Base-by-base conservation (phyloP, 768 basidiomycete species). In the Kockovaella imperatae region DNA sequence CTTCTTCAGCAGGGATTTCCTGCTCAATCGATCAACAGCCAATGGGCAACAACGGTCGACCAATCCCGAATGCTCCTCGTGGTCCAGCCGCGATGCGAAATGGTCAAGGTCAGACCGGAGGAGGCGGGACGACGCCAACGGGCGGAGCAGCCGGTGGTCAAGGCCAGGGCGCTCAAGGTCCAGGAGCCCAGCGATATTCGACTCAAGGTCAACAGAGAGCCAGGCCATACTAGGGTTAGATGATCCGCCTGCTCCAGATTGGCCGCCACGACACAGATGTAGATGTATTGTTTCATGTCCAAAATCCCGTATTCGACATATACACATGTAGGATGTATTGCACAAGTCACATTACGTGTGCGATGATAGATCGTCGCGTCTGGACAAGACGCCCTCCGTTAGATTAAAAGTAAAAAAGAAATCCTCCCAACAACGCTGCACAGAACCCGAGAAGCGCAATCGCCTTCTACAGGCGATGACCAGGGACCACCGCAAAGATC, bases 401-500 rank as follows among this genome's bases (percentile, higher is more conserved):
- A 32, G 10, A 32, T 32, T 10, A 10, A 32, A 32, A 32, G 31
- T 32, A 17, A 32, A 32, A 32, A 32, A 10, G 11, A 32, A 32
- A 32, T 10, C 10, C 11, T 32, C 31, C 31, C 10, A 32, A 10
- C 31, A 10, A 32, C 17, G 31, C 17, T 17, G 17, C 10, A 32
- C 11, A 32, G 31, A 10, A 10, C 18, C 36, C 18, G n/a, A n/a
- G n/a, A n/a, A n/a, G 20, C 13, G 17, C 47, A 49, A 36, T 14
- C 15, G 14, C 24, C 11, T 17, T 17, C 45, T 52, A 95, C 61
- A 96, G 78, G 52, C 89, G 77, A 71, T 96, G 84, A 0, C 93
- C 93, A 6, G 93, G 93, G 30, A 99, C 89, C 34, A 86, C 87
- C 82, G 86, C 90, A 76, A 97, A 99, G 47, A 97, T 74, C 65